Conservation (phyloP, 768 basidiomycete genomes). For the Boletus insuetus region DNA sequence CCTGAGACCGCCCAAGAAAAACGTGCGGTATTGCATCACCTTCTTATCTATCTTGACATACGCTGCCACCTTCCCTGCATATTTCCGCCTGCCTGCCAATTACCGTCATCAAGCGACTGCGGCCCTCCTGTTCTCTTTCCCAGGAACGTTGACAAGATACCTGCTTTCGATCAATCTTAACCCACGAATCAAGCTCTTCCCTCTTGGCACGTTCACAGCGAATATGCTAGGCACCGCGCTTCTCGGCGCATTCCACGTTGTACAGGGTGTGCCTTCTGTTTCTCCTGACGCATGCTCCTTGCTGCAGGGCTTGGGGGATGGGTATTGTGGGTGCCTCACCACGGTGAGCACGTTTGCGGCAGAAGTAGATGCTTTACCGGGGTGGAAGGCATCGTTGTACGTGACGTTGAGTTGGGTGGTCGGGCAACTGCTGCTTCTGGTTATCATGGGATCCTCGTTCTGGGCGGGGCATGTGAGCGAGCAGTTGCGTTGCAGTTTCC, state of each 20-base stretch:
- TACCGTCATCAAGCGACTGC: conserved; percentile 83
- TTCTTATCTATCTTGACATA: conserved; percentile 63
- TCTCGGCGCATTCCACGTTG: conserved; percentile 66
- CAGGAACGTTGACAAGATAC: conserved; percentile 85
- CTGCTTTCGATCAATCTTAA: conserved; percentile 73
- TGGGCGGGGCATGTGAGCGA: conserved; percentile 48
- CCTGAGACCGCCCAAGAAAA: conserved; percentile 40
- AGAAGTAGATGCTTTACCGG: conserved; percentile 61
- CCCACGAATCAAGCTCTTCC: conserved; percentile 54
- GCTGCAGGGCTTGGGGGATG: conserved; percentile 81
- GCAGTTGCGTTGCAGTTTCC: conserved; percentile 49
- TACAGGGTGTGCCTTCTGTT: conserved; percentile 51
- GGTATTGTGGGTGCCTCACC: conserved; percentile 93
- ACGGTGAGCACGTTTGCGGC: conserved; percentile 93
- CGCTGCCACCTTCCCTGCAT: conserved; percentile 71
- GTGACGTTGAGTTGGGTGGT: conserved; percentile 61
- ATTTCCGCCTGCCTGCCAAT: conserved; percentile 64
- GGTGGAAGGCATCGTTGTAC: conserved; percentile 66
- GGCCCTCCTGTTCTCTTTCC: conserved; percentile 85
- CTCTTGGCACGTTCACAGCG: conserved; percentile 76
- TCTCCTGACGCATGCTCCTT: conserved; percentile 62
- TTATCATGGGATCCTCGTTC: conserved; percentile 69
- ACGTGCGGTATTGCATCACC: conserved; percentile 50
- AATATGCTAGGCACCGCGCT: conserved; percentile 82
- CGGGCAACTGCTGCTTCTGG: conserved; percentile 67